phyloP scores from a whole-genome alignment of 257 asterid genomes.

The Solanum chiquidenum region DNA sequence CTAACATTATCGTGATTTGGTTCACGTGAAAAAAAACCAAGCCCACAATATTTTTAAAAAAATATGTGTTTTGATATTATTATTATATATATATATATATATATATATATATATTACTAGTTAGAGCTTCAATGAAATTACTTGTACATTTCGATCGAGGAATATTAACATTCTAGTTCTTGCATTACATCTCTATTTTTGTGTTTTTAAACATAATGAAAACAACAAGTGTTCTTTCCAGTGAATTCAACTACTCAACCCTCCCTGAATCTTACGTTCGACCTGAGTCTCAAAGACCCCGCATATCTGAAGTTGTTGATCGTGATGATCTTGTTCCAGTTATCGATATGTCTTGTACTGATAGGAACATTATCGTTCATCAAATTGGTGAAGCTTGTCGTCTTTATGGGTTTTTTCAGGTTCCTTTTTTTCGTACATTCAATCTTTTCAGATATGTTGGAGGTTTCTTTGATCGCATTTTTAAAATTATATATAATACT shows the following conservation, averaged over 20 bases:
- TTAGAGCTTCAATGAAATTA: background rate
- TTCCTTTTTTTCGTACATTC: background rate
- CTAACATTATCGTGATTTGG: background rate
- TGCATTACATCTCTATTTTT: background rate
- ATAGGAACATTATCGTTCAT: constrained; percentile 17
- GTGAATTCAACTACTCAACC: constrained; percentile 25
- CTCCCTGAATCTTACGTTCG: constrained; percentile 68
- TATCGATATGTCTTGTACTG: constrained; percentile 32
- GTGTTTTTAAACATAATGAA: constrained; percentile 16
- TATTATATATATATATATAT: background rate
- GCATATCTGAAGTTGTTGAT: constrained; percentile 30
- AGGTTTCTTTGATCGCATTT: background rate
- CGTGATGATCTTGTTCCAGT: constrained; percentile 45
- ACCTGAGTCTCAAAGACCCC: constrained; percentile 61
- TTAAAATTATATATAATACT: background rate
- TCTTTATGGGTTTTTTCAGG: constrained; percentile 72
- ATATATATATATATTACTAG: too few relatives aligned
- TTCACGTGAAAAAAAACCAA: background rate
- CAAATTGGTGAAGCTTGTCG: constrained; percentile 59
- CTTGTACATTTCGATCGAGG: background rate
- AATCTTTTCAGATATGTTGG: background rate
- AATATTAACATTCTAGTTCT: background rate
- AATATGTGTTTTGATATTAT: background rate
- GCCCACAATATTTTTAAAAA: background rate
- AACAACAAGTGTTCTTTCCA: constrained; percentile 33